Percentiles rank a stretch among this genome's conserved stretches.
Evolutionary conservation across 306 rosid species (phyloP).

Genomic region (Crotalaria pallida): DNA sequence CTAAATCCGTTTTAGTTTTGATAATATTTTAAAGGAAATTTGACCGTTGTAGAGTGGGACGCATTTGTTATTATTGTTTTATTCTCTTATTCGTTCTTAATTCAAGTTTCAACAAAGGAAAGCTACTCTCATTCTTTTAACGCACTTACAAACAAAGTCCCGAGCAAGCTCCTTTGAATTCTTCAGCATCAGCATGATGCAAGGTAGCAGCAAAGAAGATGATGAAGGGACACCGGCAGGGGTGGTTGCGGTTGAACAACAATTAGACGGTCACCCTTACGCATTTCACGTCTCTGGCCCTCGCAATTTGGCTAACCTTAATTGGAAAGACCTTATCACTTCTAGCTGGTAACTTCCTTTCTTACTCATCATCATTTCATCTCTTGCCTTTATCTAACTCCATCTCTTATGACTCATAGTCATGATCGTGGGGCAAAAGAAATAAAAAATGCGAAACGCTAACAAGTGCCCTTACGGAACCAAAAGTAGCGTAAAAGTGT

Average conservation of each 20-base stretch:
- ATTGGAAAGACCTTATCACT: conserved; percentile 83
- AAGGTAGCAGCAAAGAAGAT: conserved; percentile 6
- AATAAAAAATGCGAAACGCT: no score
- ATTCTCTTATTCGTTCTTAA: no score
- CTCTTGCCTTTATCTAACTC: not conserved
- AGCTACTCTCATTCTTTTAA: not conserved
- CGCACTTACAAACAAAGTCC: not conserved
- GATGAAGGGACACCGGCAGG: not conserved
- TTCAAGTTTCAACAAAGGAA: conserved; percentile 24
- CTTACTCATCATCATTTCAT: conserved; percentile 34
- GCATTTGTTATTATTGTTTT: not conserved
- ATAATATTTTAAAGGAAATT: conserved; percentile 22
- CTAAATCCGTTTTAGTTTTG: no score
- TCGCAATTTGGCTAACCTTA: conserved; percentile 64
- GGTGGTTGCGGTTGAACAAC: not conserved
- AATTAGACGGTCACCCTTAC: conserved; percentile 63
- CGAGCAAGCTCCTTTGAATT: not conserved
- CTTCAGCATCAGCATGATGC: conserved; percentile 22
- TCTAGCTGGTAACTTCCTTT: conserved; percentile 66
- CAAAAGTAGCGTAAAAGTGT: no score
- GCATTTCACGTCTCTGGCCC: conserved; percentile 94
- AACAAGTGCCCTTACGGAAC: no score
- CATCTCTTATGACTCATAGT: no score
- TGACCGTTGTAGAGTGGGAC: conserved; percentile 41
- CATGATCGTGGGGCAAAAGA: no score